These are phyloP conservation scores for Zymoseptoria crescenta DNA, from an alignment of 2,329 filamentous ascomycete species.

Conservation along the genomic window DNA sequence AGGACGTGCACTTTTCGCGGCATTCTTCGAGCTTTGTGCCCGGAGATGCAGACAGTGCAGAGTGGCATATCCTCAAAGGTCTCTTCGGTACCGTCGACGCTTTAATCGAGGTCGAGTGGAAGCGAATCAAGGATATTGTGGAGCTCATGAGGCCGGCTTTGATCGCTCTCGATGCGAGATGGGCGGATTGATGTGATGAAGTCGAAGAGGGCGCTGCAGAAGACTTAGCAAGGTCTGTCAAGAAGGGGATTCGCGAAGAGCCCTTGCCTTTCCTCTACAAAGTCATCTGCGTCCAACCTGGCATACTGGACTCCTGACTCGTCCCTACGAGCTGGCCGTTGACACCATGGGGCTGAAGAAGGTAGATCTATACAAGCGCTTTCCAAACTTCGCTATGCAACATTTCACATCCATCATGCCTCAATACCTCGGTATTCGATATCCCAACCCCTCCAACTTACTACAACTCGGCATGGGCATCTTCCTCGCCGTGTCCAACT, in stretches of 20 bases:
- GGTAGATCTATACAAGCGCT: background rate
- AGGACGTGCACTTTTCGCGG: background rate
- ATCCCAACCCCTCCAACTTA: conserved; percentile 46
- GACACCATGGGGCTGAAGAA: background rate
- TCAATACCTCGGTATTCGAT: conserved; percentile 16
- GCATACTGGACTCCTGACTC: too few relatives aligned
- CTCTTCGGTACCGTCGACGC: background rate
- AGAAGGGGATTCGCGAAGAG: too few relatives aligned
- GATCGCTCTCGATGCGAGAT: background rate
- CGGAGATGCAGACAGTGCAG: background rate
- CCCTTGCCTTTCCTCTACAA: too few relatives aligned
- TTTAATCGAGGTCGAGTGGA: background rate
- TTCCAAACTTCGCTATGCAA: background rate
- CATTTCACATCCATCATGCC: background rate
- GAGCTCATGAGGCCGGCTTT: background rate
- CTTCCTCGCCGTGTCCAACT: conserved; percentile 62
- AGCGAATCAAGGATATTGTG: background rate
- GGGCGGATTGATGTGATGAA: background rate
- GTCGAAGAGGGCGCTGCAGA: too few relatives aligned
- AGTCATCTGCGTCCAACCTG: too few relatives aligned
- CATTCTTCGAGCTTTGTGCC: background rate
- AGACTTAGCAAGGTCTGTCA: too few relatives aligned
- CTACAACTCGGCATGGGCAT: conserved; percentile 55
- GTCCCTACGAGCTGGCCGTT: background rate
- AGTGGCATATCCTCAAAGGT: background rate